Percentiles rank a stretch among this genome's conserved stretches.
Evolutionary conservation across 2,329 filamentous ascomycete species (phyloP).

Genomic region (Aspergillus aculeatinus): DNA sequence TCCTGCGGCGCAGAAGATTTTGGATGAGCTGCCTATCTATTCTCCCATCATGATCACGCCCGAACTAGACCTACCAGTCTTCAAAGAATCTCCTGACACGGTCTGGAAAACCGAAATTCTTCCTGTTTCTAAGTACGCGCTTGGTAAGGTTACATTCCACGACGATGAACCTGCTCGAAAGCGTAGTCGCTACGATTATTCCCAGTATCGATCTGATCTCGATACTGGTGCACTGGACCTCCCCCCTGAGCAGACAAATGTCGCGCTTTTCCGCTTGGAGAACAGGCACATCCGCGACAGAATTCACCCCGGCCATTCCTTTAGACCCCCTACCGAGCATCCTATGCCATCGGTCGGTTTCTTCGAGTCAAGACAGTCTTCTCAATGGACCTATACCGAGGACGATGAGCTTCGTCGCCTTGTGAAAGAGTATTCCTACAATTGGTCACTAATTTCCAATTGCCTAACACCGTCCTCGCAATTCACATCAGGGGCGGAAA

Average conservation of each 20-base stretch:
- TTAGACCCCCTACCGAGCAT: conserved; percentile 87
- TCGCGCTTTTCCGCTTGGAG: conserved; percentile 85
- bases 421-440: conserved; percentile 92
- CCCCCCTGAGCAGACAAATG: conserved; percentile 68
- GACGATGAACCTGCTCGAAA: conserved; percentile 67
- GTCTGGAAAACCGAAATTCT: conserved; percentile 74
- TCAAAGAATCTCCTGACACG: conserved; percentile 66
- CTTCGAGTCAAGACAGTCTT: conserved; percentile 81
- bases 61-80: conserved; percentile 56
- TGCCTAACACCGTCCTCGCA: conserved; percentile 71
- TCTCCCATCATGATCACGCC: conserved; percentile 59
- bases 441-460: conserved; percentile 91
- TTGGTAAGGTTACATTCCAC: conserved; percentile 72
- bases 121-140: conserved; percentile 82
- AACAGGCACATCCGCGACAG: conserved; percentile 88
- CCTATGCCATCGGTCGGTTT: conserved; percentile 87
- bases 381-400: conserved; percentile 87
- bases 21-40: conserved; percentile 80
- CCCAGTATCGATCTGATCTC: conserved; percentile 67
- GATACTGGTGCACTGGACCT: conserved; percentile 55
- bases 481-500: conserved; percentile 81
- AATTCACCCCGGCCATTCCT: conserved; percentile 86
- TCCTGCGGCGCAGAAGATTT: conserved; percentile 69
- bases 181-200: conserved; percentile 78
- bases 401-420: conserved; percentile 84